Evolutionary conservation across 1,139 yeast species (phyloP).

Genomic region (Trichomonascaceae sp.): DNA sequence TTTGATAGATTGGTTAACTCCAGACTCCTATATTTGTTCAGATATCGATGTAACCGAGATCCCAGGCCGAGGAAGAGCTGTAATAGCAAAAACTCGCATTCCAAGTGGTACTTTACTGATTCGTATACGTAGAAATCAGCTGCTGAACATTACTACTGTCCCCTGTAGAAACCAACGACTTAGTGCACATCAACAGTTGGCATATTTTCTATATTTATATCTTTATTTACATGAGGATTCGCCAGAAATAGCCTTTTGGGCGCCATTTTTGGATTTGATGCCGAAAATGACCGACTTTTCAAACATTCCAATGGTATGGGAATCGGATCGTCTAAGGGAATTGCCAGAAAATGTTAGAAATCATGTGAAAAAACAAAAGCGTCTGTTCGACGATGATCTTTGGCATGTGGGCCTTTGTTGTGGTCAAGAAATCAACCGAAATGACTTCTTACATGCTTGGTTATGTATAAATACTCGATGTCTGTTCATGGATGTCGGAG

Average conservation of each 20-base stretch:
- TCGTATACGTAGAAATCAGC: constrained; percentile 51
- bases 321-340: constrained; percentile 24
- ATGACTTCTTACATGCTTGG: constrained; percentile 65
- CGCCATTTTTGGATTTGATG: constrained; percentile 21
- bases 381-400: constrained; percentile 24
- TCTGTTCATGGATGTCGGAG: constrained; percentile 65
- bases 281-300: constrained; percentile 25
- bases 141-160: constrained; percentile 58
- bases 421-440: constrained; percentile 10
- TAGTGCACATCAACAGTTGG: constrained; percentile 27
- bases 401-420: constrained; percentile 10
- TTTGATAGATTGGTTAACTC: constrained; percentile 18
- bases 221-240: constrained; percentile 11
- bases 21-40: constrained; percentile 22
- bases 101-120: constrained; percentile 42
- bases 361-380: constrained; percentile 24
- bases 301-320: constrained; percentile 35
- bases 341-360: constrained; percentile 27
- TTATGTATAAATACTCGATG: constrained; percentile 88
- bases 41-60: constrained; percentile 32
- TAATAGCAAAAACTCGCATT: constrained; percentile 40
- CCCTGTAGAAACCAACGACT: constrained; percentile 18
- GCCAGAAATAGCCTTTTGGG: constrained; percentile 17
- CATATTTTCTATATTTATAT: constrained; percentile 20
- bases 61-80: constrained; percentile 56